Base-by-base conservation (phyloP, 352 stramenopile genomes). In the Globisporangium uncinulatum region DNA sequence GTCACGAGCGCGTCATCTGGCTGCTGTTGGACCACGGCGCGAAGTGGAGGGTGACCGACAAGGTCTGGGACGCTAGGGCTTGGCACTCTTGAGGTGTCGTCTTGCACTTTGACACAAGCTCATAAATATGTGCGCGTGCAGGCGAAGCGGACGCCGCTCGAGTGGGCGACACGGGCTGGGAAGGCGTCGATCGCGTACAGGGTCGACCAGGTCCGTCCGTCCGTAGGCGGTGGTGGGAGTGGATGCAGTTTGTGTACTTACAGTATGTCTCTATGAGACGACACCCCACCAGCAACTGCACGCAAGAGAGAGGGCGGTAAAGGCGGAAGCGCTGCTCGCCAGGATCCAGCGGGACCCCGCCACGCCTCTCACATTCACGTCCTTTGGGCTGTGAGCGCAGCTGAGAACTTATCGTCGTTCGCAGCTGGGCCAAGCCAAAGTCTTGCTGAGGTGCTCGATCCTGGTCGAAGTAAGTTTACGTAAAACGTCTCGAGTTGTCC, bases 121-220 rank as follows among this genome's bases (percentile, higher is more conserved):
- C 31, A n/a, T 19, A 11, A 6, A 31, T 44, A 5, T 24, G 4
- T 32, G 10, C 24, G 24, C 0, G 5, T 53, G 46, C 15, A 83
- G 76, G 31, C 60, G 34, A 76, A 86, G 45, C 86, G 83, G 57
- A 89, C 80, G 4, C 83, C 83, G 15, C 58, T 91, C 43, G 79
- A 90, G 51, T 93, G 80, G 77, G 83, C 80, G 1, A 66, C 86
- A 6, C 68, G 72, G 14, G 74, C 74, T 17, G 83, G 83, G 44
- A 84, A 89, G 59, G 78, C 80, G 0, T 87, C 83, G 14, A 64
- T 89, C 44, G 73, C 76, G 37, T 90, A 93, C 58, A 76, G 79
- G 29, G 67, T 93, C 20, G 83, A 93, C 50, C 80, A 91, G 66
- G 76, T 81, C 2, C 1, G 36, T 46, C 1, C 51, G 13, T n/a